Percentiles rank a stretch among this genome's conserved stretches.
phyloP scores from a whole-genome alignment of 2,329 filamentous ascomycete genomes.

The Metarhizium guizhouense region DNA sequence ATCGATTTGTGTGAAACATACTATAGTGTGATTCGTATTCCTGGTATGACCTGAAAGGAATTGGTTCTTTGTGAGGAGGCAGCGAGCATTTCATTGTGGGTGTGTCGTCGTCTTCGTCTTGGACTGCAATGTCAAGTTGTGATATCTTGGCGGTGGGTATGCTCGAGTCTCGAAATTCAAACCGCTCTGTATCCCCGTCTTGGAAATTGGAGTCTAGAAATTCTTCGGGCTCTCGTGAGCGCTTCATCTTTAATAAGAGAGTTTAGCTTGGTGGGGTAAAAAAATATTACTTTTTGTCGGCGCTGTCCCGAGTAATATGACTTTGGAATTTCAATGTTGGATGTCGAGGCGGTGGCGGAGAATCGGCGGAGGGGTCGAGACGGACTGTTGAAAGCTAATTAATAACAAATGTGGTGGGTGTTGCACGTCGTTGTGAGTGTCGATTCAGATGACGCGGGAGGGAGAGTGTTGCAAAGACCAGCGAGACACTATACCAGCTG shows the following conservation, averaged over 20 bases:
- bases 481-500: no score
- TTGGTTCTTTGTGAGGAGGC: slow-evolving; percentile 63
- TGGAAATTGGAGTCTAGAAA: slow-evolving; percentile 24
- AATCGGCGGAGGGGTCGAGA: neutral
- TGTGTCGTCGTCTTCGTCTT: slow-evolving; percentile 24
- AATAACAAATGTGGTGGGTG: no score
- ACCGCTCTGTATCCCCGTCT: slow-evolving; percentile 6
- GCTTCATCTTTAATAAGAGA: slow-evolving; percentile 41
- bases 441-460: slow-evolving; percentile 20
- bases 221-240: slow-evolving; percentile 51
- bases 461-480: no score
- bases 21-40: slow-evolving; percentile 85
- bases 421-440: slow-evolving; percentile 13
- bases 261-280: slow-evolving; percentile 1
- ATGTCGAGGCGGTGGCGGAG: neutral
- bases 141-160: slow-evolving; percentile 42
- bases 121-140: slow-evolving; percentile 44
- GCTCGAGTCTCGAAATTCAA: slow-evolving; percentile 6
- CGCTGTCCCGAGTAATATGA: neutral
- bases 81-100: slow-evolving; percentile 68
- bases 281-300: slow-evolving; percentile 7
- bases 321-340: neutral
- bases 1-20: slow-evolving; percentile 74
- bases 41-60: slow-evolving; percentile 64
- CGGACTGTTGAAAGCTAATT: neutral